These are phyloP conservation scores for Pseudofabraea citricarpa DNA, from an alignment of 2,329 filamentous ascomycete species.

Conservation along the genomic window DNA sequence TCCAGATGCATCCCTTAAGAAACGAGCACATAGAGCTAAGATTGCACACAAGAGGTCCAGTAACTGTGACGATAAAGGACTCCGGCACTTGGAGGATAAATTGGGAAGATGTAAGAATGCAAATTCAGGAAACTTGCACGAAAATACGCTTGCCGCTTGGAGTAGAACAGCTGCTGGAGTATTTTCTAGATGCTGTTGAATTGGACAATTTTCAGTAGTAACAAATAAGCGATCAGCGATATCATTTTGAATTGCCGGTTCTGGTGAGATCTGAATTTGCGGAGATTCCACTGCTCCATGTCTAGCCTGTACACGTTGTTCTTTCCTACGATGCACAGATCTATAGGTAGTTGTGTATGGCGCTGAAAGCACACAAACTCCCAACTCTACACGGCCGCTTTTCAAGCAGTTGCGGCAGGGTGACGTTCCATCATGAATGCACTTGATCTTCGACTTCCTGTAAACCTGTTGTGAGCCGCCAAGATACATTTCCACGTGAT, in stretches of 20 bases:
- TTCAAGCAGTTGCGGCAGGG: constrained; percentile 19
- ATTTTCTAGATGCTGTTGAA: neutral
- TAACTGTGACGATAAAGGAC: neutral
- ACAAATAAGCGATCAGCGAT: neutral
- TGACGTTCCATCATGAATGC: constrained; percentile 15
- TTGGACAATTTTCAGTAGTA: neutral
- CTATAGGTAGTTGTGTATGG: constrained; percentile 4
- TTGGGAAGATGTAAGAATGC: constrained; percentile 14
- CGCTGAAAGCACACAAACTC: constrained; percentile 11
- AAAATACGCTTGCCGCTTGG: constrained; percentile 8
- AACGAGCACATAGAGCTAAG: neutral
- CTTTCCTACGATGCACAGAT: neutral
- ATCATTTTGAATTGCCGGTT: neutral
- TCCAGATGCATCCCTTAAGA: neutral
- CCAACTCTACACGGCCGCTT: constrained; percentile 6
- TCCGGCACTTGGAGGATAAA: constrained; percentile 11
- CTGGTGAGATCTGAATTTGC: neutral
- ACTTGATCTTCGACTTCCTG: constrained; percentile 22
- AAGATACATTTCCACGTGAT: neutral
- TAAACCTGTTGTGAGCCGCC: neutral
- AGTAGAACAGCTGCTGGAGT: neutral
- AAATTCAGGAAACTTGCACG: constrained; percentile 18
- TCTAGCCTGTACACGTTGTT: neutral
- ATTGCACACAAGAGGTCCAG: neutral
- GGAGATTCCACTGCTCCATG: neutral